Base-by-base conservation (phyloP, 2,329 filamentous ascomycete species). In the Diaporthe nobilis region DNA sequence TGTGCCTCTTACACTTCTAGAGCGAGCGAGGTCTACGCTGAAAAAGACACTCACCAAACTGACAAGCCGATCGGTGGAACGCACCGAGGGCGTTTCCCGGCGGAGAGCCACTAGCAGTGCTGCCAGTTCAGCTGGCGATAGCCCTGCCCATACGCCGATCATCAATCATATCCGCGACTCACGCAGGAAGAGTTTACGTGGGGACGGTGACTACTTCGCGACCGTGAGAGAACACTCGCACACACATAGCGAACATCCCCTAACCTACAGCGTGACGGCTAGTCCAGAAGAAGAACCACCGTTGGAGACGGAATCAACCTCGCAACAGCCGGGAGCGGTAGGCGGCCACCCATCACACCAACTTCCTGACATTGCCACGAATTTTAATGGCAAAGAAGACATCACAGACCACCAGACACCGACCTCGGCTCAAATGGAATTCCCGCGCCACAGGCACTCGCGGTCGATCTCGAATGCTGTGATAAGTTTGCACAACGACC, bases 1-100 rank as follows among this genome's bases (percentile, higher is more conserved):
- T 73, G 93, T 98, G 22, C 96, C 96, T 49, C 91, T 98, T 70
- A 96, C 94, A 10, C 92, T 98, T 77, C 88, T 98, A 28, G 95
- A 98, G 81, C 93, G 95, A 47, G 94, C 97, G 68, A 92, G 92
- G 63, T 97, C 94, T 17, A 94, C 92, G 53, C 90, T 97, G 68
- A 93, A 92, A 84, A 93, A 93, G 81, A 88, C 90, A 5, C 86
- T 92, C 8, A 90, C 87, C 73, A 93, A 92, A 82, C 89, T 93
- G 71, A 92, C 92, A 78, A 87, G 91, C 28, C 86, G 91, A 10
- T 77, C 73, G 13, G 85, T 86, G 63, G 91, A 93, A 72, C 88
- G 90, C 73, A 85, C 87, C 68, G 90, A 92, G 75, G 89, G 87
- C 74, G 84, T 84, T 53, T 87, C 88, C 71, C 86, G 92, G 68